These are phyloP conservation scores for Tephrocybe sp. DNA, from an alignment of 768 basidiomycete species.

Conservation along the genomic window DNA sequence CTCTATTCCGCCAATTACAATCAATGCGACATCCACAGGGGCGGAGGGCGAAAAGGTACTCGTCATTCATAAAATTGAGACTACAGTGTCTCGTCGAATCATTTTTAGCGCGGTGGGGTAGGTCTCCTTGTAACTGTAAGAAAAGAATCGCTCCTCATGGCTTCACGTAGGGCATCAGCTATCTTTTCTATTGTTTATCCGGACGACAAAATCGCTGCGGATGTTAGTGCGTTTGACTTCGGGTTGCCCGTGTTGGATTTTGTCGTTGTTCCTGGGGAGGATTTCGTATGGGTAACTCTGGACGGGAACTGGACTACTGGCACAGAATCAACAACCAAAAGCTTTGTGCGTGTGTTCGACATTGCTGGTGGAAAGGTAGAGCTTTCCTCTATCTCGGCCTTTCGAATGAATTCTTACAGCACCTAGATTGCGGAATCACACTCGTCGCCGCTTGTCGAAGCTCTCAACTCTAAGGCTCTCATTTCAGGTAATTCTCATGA, in stretches of 20 bases:
- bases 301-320: conserved; percentile 23
- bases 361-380: conserved; percentile 39
- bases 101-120: conserved; percentile 77
- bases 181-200: conserved; percentile 49
- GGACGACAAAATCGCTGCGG: conserved; percentile 14
- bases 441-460: conserved; percentile 30
- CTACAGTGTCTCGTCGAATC: conserved; percentile 41
- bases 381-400: background rate
- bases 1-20: background rate
- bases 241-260: conserved; percentile 22
- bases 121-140: conserved; percentile 19
- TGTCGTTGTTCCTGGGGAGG: conserved; percentile 15
- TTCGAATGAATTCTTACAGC: too few species aligned
- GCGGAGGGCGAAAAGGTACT: conserved; percentile 40
- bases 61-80: conserved; percentile 56
- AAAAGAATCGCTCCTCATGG: background rate
- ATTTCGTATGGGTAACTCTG: conserved; percentile 20
- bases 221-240: conserved; percentile 19
- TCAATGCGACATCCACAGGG: background rate
- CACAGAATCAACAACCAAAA: background rate
- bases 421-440: conserved; percentile 33
- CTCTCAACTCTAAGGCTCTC: conserved; percentile 44
- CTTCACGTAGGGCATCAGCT: conserved; percentile 54
- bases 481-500: conserved; percentile 42
- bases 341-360: conserved; percentile 23